Conservation (phyloP, 768 basidiomycete genomes). For the Austroboletus eburneus region DNA sequence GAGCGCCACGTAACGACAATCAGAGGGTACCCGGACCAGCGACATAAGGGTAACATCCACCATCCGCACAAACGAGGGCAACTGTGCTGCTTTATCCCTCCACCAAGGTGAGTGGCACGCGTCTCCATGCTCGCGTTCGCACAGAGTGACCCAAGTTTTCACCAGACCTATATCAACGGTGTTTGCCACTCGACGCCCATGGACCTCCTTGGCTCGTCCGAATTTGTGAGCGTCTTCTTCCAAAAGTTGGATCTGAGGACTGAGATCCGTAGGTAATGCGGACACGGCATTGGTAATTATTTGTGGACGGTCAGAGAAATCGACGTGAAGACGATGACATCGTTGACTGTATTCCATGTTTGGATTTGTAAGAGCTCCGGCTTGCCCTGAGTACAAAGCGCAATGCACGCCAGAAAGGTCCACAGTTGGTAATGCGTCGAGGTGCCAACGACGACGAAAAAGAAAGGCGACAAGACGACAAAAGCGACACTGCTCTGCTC, state of each 20-base stretch:
- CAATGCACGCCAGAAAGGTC: neutral
- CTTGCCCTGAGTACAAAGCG: neutral
- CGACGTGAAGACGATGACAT: neutral
- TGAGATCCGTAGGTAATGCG: neutral
- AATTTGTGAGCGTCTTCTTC: neutral
- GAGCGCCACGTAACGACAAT: conserved; percentile 14
- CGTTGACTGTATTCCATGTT: neutral
- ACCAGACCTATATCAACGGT: neutral
- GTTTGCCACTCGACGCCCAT: neutral
- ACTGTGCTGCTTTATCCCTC: conserved; percentile 1
- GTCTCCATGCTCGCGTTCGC: neutral
- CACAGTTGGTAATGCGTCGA: neutral
- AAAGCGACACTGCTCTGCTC: neutral
- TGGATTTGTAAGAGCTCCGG: neutral
- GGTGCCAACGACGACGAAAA: neutral
- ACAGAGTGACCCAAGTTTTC: neutral
- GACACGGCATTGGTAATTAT: neutral
- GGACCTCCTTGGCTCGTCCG: neutral
- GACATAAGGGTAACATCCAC: conserved; percentile 12
- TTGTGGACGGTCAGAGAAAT: neutral
- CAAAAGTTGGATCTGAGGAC: neutral
- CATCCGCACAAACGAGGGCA: conserved; percentile 12
- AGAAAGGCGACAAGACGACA: neutral
- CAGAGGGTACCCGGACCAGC: conserved; percentile 1
- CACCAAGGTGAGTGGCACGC: conserved; percentile 2